phyloP scores from a whole-genome alignment of 2,329 filamentous ascomycete genomes.

The Zasmidium cellare region DNA sequence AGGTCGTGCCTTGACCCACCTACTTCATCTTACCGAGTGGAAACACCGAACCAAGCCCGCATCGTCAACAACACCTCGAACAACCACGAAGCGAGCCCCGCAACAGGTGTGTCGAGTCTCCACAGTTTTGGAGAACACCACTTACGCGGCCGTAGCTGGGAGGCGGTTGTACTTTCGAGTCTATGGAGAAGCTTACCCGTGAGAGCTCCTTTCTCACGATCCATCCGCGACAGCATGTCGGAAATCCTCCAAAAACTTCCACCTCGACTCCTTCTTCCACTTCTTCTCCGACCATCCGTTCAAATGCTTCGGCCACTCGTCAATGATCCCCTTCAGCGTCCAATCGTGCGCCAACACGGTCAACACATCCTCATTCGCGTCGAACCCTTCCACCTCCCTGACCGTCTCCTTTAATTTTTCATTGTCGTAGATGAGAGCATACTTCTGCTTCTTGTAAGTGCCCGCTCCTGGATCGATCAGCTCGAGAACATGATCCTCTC shows the following conservation, averaged over 20 bases:
- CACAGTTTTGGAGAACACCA: not conserved
- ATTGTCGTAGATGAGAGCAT: conserved; percentile 14
- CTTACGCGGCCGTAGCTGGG: not conserved
- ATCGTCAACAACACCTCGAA: not conserved
- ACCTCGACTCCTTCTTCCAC: conserved; percentile 18
- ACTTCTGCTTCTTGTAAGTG: conserved; percentile 8
- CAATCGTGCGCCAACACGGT: conserved; percentile 24
- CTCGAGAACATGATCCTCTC: conserved; percentile 10
- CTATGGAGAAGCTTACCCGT: not conserved
- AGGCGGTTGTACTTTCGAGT: not conserved
- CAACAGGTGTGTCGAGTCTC: too few species aligned
- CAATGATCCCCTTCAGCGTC: conserved; percentile 21
- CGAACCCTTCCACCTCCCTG: conserved; percentile 17
- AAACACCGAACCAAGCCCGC: not conserved
- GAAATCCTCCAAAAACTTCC: conserved; percentile 21
- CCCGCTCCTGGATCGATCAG: conserved; percentile 8
- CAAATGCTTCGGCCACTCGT: conserved; percentile 16
- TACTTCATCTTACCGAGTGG: not conserved
- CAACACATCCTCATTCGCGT: conserved; percentile 18
- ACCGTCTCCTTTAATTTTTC: conserved; percentile 15
- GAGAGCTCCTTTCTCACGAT: not conserved
- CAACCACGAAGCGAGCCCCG: not conserved
- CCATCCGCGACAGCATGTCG: not conserved
- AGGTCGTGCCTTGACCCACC: not conserved
- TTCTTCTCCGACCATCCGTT: conserved; percentile 19